Base-by-base conservation (phyloP, 2,329 filamentous ascomycete species). In the Colletotrichum falcatum region DNA sequence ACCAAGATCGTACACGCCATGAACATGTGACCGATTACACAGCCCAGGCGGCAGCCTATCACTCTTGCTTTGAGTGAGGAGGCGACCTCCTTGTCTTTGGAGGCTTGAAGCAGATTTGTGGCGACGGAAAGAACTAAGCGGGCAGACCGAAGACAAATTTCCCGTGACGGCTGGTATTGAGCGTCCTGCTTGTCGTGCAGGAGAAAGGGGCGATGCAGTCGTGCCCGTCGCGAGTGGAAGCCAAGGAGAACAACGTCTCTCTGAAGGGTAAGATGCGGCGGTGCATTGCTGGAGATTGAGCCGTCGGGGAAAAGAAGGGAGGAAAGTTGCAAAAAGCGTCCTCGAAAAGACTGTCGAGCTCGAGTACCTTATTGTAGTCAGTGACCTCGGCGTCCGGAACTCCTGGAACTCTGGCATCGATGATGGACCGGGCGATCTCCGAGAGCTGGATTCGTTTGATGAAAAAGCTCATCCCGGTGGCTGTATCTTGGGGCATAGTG, bases 391-490 rank as follows among this genome's bases (percentile, higher is more conserved):
- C 70, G 16, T 70, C 75, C 9, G 76, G 73, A 0, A 74, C 69
- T 12, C 72, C 71, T 20, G 77, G 71, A 8, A 76, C 76, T 18
- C 75, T 75, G 18, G 75, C 74, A 53, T 84, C 82, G 14, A 78
- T 74, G 14, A 82, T 77, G 5, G 74, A 72, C 11, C 80, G 81
- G 63, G 76, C 77, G 26, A 82, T 72, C 48, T 83, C 81, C 9
- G 79, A 78, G 0, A 84, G 75, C 5, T 77, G 79, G 61, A 80
- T 76, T 20, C 82, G 79, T 51, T 82, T 78, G 14, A 84, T 73
- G 35, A 81, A 79, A 60, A 79, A 82, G 1, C 81, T 81, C 63
- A 81, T 76, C 26, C 74, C 75, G 0, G 82, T 83, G 0, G 77
- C 72, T n/a, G 79, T 73, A 14, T 75, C 74, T 1, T 75, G 61